These are phyloP conservation scores for Pseudocercospora crystallina DNA, from an alignment of 2,329 filamentous ascomycete genomes.

Conservation along the genomic window DNA sequence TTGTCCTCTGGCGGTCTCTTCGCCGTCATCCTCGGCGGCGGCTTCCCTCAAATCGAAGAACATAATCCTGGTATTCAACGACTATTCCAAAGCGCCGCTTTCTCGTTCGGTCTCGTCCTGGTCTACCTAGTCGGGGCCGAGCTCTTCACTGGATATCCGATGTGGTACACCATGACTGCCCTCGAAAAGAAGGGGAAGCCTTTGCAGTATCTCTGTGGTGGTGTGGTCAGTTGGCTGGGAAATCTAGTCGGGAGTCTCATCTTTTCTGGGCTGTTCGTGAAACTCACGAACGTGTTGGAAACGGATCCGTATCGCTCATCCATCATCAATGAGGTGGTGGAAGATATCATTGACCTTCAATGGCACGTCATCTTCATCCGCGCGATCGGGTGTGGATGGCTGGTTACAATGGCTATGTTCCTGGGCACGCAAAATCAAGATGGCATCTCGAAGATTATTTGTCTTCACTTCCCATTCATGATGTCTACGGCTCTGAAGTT, in stretches of 20 bases:
- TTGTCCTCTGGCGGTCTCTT: constrained; percentile 27
- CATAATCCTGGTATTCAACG: constrained; percentile 25
- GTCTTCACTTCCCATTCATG: constrained; percentile 30
- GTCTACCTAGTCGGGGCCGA: constrained; percentile 33
- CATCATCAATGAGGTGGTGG: constrained; percentile 23
- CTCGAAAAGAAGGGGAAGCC: constrained; percentile 24
- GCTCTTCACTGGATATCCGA: constrained; percentile 33
- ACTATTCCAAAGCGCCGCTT: constrained; percentile 28
- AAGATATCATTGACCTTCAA: constrained; percentile 25
- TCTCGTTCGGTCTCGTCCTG: constrained; percentile 30
- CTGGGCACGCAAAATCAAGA: constrained; percentile 33
- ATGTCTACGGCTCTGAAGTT: constrained; percentile 28
- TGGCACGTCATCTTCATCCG: constrained; percentile 31
- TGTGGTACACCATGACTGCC: constrained; percentile 32
- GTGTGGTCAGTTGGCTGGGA: constrained; percentile 22
- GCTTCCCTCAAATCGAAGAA: constrained; percentile 20
- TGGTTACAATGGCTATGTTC: constrained; percentile 34
- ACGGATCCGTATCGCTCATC: constrained; percentile 24
- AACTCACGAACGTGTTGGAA: constrained; percentile 20
- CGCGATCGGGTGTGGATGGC: constrained; percentile 29
- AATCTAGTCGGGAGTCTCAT: constrained; percentile 27
- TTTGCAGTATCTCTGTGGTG: constrained; percentile 20
- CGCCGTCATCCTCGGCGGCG: constrained; percentile 23
- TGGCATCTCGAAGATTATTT: constrained; percentile 32
- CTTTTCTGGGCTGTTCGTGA: constrained; percentile 19